These are phyloP conservation scores for Stylonectria norvegica DNA, from an alignment of 2,329 filamentous ascomycete species.

Conservation along the genomic window DNA sequence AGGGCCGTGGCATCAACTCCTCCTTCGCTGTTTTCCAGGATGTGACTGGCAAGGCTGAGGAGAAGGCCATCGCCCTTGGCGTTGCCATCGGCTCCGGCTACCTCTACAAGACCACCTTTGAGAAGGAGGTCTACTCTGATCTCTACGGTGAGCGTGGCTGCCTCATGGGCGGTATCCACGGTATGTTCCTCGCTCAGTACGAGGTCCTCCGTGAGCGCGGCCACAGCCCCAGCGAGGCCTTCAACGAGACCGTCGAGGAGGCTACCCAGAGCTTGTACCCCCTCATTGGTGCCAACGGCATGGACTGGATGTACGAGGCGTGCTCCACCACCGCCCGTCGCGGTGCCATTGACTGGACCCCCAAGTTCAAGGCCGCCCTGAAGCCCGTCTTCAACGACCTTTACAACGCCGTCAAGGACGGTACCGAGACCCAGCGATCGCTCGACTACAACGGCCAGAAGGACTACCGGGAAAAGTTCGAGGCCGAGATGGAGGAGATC, in stretches of 20 bases:
- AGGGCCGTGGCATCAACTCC: slow-evolving; percentile 99
- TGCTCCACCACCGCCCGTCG: slow-evolving; percentile 98
- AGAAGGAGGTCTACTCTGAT: slow-evolving; percentile 99
- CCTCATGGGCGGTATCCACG: slow-evolving; percentile 99
- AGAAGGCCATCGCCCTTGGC: slow-evolving; percentile 95
- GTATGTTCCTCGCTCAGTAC: slow-evolving; percentile 99
- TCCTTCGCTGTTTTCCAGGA: slow-evolving; percentile 98
- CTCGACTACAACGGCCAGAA: slow-evolving; percentile 95
- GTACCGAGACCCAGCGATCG: slow-evolving; percentile 91
- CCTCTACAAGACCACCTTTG: slow-evolving; percentile 99
- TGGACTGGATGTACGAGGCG: slow-evolving; percentile 99
- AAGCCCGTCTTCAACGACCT: slow-evolving; percentile 99
- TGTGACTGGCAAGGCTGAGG: slow-evolving; percentile 94
- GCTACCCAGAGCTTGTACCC: slow-evolving; percentile 98
- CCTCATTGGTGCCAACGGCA: slow-evolving; percentile 92
- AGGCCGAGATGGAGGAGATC: slow-evolving; percentile 99
- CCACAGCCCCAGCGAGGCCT: slow-evolving; percentile 95
- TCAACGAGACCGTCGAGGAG: slow-evolving; percentile 99
- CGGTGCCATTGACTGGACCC: slow-evolving; percentile 98
- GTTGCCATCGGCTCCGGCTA: slow-evolving; percentile 97
- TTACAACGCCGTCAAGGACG: slow-evolving; percentile 88
- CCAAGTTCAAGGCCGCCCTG: slow-evolving; percentile 93
- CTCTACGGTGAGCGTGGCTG: slow-evolving; percentile 99
- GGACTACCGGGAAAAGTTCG: slow-evolving; percentile 96
- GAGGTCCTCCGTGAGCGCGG: slow-evolving; percentile 98